Base-by-base conservation (phyloP, 2,329 filamentous ascomycete species). In the Pseudopithomyces maydicus region DNA sequence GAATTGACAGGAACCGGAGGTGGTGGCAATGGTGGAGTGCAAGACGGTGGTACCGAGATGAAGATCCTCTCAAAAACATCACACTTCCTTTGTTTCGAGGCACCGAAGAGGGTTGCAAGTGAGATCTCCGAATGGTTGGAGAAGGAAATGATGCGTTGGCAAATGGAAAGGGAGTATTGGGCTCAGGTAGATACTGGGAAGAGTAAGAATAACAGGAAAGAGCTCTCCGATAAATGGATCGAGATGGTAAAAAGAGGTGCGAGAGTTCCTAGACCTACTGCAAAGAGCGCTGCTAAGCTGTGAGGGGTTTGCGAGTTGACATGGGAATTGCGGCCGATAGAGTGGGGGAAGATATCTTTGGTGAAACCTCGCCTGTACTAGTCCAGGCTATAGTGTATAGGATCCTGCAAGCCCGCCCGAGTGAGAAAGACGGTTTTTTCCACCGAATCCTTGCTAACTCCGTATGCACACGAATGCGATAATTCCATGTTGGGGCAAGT, bases 141-240 rank as follows among this genome's bases (percentile, higher is more conserved):
- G 3, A 56, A 57, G 35, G 62, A 68, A 43, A 26, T 60, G 32
- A 42, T 38, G 23, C 26, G 54, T 10, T 67, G 66, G 66, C 56
- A 46, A 19, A 29, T 57, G 22, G 61, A 63, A 45, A 57, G 56
- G 43, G 32, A 57, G 3, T 61, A 62, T 29, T 62, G 54, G 57
- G 61, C 46, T 2, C 59, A 35, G 2, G 10, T 59, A 26, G 57
- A 64, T 20, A 59, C 50, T 2, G 57, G 41, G 3, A 67, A 64
- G 55, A 64, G 64, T 49, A 67, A 55, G 20, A 52, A 60, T 26
- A 32, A 50, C n/a, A 54, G 48, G 23, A 65, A 32, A 10, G 52
- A 55, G 26, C 33, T 65, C 7, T 62, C 62, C 17, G 56, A 64
- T 6, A 61, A 52, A 20, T 65, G 64, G 62, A 41, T 62, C 19